Conservation (phyloP, 441 rosid species). For the Breynia disticha region DNA sequence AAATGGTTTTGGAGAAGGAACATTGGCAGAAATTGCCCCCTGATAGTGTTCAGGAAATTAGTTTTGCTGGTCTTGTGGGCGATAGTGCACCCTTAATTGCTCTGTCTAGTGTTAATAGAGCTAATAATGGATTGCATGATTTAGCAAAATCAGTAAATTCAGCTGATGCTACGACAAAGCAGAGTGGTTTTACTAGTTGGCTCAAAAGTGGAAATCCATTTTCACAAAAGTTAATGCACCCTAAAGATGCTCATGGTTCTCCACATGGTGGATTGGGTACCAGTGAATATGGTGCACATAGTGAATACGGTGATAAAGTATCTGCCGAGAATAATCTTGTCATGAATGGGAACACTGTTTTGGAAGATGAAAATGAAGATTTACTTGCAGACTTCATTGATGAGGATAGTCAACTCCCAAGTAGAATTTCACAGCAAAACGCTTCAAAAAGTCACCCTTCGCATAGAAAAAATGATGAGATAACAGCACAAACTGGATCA, state of each 20-base stretch:
- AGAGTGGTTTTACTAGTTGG: slow-evolving; percentile 82
- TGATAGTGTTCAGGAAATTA: slow-evolving; percentile 56
- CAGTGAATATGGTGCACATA: slow-evolving; percentile 40
- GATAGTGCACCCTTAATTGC: slow-evolving; percentile 82
- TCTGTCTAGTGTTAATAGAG: slow-evolving; percentile 38
- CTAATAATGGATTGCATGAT: slow-evolving; percentile 38
- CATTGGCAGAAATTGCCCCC: slow-evolving; percentile 75
- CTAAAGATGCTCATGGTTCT: slow-evolving; percentile 38
- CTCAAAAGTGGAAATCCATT: slow-evolving; percentile 75
- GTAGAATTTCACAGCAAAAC: slow-evolving; percentile 62
- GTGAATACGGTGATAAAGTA: slow-evolving; percentile 18
- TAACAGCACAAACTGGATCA: slow-evolving; percentile 84
- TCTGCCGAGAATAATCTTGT: slow-evolving; percentile 30
- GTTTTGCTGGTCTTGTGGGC: slow-evolving; percentile 91
- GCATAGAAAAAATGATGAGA: slow-evolving; percentile 53
- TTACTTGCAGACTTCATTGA: slow-evolving; percentile 96
- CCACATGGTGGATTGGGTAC: slow-evolving; percentile 33
- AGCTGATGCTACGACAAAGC: slow-evolving; percentile 30
- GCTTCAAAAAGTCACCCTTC: slow-evolving; percentile 30
- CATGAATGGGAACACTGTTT: slow-evolving; percentile 42
- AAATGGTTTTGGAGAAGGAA: slow-evolving; percentile 98
- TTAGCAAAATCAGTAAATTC: slow-evolving; percentile 35
- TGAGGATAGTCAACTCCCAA: slow-evolving; percentile 99
- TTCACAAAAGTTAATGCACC: slow-evolving; percentile 39
- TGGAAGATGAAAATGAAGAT: slow-evolving; percentile 96